Conservation (phyloP, 108 stramenopile genomes). For the Mayamaea pseudoterrestris region DNA sequence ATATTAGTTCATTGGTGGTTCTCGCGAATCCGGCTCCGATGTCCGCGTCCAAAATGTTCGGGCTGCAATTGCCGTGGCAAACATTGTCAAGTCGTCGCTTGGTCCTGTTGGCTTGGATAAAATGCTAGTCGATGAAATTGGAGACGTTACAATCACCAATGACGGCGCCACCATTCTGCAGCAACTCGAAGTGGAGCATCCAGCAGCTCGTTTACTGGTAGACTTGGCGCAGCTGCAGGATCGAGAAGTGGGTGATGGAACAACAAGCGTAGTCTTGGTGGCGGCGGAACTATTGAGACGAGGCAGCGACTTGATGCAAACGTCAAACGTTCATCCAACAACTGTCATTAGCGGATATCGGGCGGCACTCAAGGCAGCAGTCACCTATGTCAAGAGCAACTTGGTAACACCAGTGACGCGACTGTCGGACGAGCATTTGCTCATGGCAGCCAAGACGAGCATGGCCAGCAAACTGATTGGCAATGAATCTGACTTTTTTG, state of each 20-base stretch:
- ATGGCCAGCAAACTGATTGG: constrained; percentile 98
- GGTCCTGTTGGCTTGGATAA: constrained; percentile 99
- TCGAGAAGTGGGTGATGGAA: constrained; percentile 98
- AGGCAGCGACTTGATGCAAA: constrained; percentile 87
- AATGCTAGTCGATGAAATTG: constrained; percentile 98
- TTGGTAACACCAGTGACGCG: constrained; percentile 78
- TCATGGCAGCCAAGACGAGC: constrained; percentile 91
- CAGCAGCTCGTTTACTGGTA: constrained; percentile 97
- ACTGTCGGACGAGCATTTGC: constrained; percentile 77
- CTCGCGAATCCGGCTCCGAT: constrained; percentile 86
- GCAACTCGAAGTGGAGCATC: constrained; percentile 97
- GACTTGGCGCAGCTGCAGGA: constrained; percentile 98
- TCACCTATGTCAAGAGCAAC: constrained; percentile 77
- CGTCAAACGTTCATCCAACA: constrained; percentile 94
- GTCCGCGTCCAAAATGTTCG: constrained; percentile 93
- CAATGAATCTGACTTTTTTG: constrained; percentile 85
- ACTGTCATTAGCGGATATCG: constrained; percentile 96
- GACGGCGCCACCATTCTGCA: constrained; percentile 98
- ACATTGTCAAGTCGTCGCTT: constrained; percentile 97
- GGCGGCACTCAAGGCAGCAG: constrained; percentile 91
- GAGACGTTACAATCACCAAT: constrained; percentile 99
- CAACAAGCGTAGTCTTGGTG: constrained; percentile 96
- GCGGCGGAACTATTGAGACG: constrained; percentile 93
- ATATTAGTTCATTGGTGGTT: constrained; percentile 67
- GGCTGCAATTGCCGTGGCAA: constrained; percentile 98